Evolutionary conservation across 345 rosid genomes (phyloP), one percentile per base, ranked within the genome.

Genomic region (Citrus australasica): DNA sequence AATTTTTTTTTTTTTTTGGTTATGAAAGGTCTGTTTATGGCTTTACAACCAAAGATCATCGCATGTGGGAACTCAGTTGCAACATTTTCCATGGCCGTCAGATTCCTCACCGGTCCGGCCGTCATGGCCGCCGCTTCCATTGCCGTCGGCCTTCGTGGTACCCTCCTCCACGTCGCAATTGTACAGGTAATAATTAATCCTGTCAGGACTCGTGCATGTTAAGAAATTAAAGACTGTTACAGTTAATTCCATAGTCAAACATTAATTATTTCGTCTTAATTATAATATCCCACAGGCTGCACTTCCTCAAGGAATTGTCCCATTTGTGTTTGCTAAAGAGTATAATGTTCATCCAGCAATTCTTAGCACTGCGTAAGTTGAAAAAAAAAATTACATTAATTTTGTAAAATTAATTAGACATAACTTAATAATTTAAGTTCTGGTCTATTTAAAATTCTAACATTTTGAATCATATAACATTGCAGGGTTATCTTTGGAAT

Each of bases 401-500:
- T 30, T 63, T 63, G 7, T 63, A 16, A 40, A 9, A 64, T 46
- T 25, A 69, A 42, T 25, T n/a, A 14, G 22, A 21, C 40, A 21
- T 21, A 37, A 48, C 3, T 14, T 24, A 51, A 10, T 46, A 27
- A 30, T 17, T 70, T 27, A 11, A 69, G 24, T 4, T 13, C 24
- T 17, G 22, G 14, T 69, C 28, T 2, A 42, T 25, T 9, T 65
- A 19, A n/a, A 69, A 70, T 71, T 28, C 30, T 51, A 22, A 63
- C 22, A 10, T 10, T 56, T 5, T 2, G n/a, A 19, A 76, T 64
- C 1, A 19, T 75, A 37, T 19, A 48, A 51, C 76, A 28, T 80
- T 82, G 90, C 92, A 96, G 99, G 82, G 99, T 96, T 24, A 96
- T 96, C 83, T 96, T 96, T 78, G 99, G 99, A 78, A 94, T 96